These are phyloP conservation scores for Pseudogymnoascus pannorum DNA, from an alignment of 2,329 filamentous ascomycete genomes.

Conservation along the genomic window DNA sequence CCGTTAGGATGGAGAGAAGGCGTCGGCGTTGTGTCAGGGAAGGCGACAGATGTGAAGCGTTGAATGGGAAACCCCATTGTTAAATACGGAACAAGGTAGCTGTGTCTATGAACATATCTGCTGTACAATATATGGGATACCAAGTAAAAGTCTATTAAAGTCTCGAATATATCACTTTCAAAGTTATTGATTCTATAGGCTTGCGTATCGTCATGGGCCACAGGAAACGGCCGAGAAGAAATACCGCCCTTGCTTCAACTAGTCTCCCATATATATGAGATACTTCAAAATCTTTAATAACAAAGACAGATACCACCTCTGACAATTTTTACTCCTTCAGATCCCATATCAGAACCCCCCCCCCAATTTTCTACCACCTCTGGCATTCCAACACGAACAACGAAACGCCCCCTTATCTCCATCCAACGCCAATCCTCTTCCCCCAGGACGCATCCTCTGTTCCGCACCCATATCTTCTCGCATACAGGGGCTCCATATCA, in stretches of 20 bases:
- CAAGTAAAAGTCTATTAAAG: not conserved
- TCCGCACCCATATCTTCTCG: not conserved
- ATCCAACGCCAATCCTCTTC: conserved; percentile 1
- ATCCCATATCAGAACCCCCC: not conserved
- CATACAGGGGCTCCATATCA: not conserved
- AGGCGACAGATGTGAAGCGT: not conserved
- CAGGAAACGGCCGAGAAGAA: not conserved
- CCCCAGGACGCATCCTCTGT: not conserved
- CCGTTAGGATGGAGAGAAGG: conserved; percentile 75
- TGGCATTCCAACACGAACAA: not conserved
- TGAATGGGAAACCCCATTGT: not conserved
- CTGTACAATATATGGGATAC: not conserved
- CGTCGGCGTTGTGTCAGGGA: conserved; percentile 3
- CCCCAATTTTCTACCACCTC: not conserved
- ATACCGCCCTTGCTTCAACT: not conserved
- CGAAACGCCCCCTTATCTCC: not conserved
- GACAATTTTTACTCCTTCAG: not conserved
- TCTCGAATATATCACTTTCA: not conserved
- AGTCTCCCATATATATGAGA: not conserved
- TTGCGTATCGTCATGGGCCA: not conserved
- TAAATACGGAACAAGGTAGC: not conserved
- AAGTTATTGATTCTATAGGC: not conserved
- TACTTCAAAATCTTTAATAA: not conserved
- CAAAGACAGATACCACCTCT: not conserved
- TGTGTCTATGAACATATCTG: not conserved